Evolutionary conservation across 2,329 filamentous ascomycete species (phyloP).

Genomic region (Verticillium isaacii): DNA sequence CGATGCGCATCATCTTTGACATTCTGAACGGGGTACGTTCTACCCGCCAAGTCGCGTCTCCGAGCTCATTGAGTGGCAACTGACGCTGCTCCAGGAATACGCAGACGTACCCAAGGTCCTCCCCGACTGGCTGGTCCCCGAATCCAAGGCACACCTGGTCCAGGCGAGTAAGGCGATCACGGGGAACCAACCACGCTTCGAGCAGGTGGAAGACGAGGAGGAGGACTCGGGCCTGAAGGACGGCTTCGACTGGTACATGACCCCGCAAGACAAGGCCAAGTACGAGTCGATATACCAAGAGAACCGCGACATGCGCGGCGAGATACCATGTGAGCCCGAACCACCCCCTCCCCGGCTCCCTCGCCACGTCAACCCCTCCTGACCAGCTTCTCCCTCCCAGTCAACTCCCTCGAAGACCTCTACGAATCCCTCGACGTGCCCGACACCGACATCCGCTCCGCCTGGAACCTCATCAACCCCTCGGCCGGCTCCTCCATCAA

Average conservation of each 20-base stretch:
- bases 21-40: constrained; percentile 81
- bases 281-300: constrained; percentile 98
- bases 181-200: constrained; percentile 76
- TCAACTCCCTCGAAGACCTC: constrained; percentile 73
- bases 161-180: constrained; percentile 77
- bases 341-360: background rate
- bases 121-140: constrained; percentile 95
- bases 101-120: constrained; percentile 78
- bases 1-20: constrained; percentile 97
- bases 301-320: constrained; percentile 81
- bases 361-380: background rate
- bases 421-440: constrained; percentile 76
- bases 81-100: constrained; percentile 61
- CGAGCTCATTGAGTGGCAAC: background rate
- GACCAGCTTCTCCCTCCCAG: constrained; percentile 34
- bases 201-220: constrained; percentile 76
- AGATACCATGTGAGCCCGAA: constrained; percentile 63
- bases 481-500: constrained; percentile 77
- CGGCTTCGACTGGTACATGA: constrained; percentile 99
- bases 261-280: constrained; percentile 80
- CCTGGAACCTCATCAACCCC: constrained; percentile 97
- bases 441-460: constrained; percentile 78
- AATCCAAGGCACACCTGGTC: constrained; percentile 88
- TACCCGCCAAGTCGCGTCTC: constrained; percentile 10
- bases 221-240: constrained; percentile 84